Base-by-base conservation (phyloP, 495 filamentous ascomycete species). In the Penicillium tannophilum region DNA sequence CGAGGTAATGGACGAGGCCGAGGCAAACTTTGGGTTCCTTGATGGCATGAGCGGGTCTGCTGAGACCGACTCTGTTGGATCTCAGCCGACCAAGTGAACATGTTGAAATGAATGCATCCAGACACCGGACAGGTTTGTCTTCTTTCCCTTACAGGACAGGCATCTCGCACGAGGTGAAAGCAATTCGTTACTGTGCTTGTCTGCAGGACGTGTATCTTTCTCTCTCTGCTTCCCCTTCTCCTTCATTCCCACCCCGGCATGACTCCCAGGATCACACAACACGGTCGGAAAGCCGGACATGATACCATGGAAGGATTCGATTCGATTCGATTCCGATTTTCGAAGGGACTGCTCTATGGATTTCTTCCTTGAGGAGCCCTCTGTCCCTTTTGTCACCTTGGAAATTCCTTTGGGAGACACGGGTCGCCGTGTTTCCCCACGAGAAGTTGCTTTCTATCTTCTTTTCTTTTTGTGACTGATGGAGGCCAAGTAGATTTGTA, bases 11-110 rank as follows among this genome's bases (percentile, higher is more conserved):
- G 71, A 52, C 77, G 77, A 56, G 77, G 77, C 20, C 75, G 73
- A 44, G 81, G 81, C 30, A 82, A 82, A 61, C 71, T 84, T 26
- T 84, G 81, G 81, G 77, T 82, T 75, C 79, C 79, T 76, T 82
- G 75, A 78, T 61, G 44, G 48, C 16, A 63, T 43, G 58, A 42
- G 50, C 43, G 23, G 58, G 60, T 66, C 63, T 66, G 63, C 60
- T 62, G 51, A 33, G 19, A 36, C 53, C 63, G 66, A 63, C 56
- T 55, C 41, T 6, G 4, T 30, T 61, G 56, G 42, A 44, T 54
- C 45, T 68, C 59, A 52, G 67, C 64, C 68, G 66, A 64, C 61
- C 56, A 42, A 62, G 56, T 33, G 52, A 56, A 48, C 58, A 49
- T 62, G 54, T 43, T 43, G 20, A 52, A 63, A 61, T 53, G 55